Conservation (phyloP, 2,329 filamentous ascomycete genomes). For the Colletotrichum destructivum region DNA sequence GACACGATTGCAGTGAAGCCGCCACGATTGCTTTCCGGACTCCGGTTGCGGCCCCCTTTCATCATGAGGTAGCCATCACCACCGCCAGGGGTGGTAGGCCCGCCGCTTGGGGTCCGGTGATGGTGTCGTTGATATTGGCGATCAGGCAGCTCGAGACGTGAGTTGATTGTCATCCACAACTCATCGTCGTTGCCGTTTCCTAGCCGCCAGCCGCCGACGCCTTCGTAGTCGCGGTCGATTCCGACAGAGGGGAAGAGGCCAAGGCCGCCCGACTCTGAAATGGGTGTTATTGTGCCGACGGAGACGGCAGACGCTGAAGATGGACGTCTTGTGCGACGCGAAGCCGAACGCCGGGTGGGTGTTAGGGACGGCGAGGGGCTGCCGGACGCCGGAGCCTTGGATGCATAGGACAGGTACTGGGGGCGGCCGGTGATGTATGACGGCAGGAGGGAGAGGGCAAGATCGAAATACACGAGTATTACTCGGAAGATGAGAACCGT, state of each 20-base stretch:
- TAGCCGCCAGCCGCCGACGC: constrained; percentile 71
- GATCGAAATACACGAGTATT: constrained; percentile 74
- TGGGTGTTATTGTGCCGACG: constrained; percentile 41
- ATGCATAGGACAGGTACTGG: constrained; percentile 49
- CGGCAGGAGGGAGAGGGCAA: constrained; percentile 70
- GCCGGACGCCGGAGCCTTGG: constrained; percentile 43
- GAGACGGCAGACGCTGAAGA: constrained; percentile 30
- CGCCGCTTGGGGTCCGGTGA: constrained; percentile 58
- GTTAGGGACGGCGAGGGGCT: constrained; percentile 43
- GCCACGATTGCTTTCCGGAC: constrained; percentile 51
- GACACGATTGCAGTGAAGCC: constrained; percentile 47
- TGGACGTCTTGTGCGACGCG: constrained; percentile 31
- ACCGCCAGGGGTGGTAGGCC: constrained; percentile 54
- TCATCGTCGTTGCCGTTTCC: constrained; percentile 59
- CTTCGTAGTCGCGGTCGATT: constrained; percentile 71
- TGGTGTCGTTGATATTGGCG: constrained; percentile 58
- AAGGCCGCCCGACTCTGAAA: constrained; percentile 51
- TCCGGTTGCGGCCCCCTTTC: constrained; percentile 56
- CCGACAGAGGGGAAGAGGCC: constrained; percentile 64
- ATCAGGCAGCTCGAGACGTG: constrained; percentile 65
- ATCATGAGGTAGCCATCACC: constrained; percentile 62
- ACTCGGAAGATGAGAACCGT: constrained; percentile 73
- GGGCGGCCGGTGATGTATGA: constrained; percentile 65
- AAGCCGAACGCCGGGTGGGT: constrained; percentile 35
- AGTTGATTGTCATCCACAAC: constrained; percentile 68